Percentiles rank a stretch among this genome's conserved stretches.
Evolutionary conservation across 148 eudicot species (phyloP).

Genomic region (Silene conica): DNA sequence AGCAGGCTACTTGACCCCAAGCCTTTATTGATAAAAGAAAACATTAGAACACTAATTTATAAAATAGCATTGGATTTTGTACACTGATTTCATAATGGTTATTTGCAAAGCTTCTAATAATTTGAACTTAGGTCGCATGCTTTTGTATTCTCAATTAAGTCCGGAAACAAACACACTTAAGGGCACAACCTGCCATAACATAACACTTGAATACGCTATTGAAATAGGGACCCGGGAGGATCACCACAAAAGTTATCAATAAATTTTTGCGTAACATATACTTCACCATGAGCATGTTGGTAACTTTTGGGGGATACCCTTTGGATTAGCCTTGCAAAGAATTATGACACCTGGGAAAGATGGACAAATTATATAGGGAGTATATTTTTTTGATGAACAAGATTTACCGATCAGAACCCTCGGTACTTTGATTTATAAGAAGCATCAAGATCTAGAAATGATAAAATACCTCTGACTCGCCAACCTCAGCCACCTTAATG

Average conservation of each 20-base stretch:
- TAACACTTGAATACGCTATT: neutral
- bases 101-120: neutral
- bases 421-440: neutral
- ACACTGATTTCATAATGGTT: neutral
- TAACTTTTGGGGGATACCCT: conserved; percentile 97
- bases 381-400: neutral
- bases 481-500: conserved; percentile 87
- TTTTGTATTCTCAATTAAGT: neutral
- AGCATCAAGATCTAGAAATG: conserved; percentile 1
- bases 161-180: neutral
- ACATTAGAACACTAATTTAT: neutral
- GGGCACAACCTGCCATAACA: neutral
- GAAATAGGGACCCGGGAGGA: conserved; percentile 22
- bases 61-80: no score
- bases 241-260: conserved; percentile 91
- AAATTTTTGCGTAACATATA: conserved; percentile 78
- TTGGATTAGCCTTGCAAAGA: conserved; percentile 81
- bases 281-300: conserved; percentile 85
- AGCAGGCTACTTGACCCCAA: neutral
- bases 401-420: neutral
- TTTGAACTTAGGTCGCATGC: conserved; percentile 1
- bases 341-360: conserved; percentile 57
- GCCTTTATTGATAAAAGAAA: conserved; percentile 3
- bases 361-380: neutral
- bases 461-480: conserved; percentile 58